A percentile compares a stretch with the other conserved stretches of the same genome.
Evolutionary conservation across 148 eudicot species (phyloP).

Genomic region (Diospyros lotus): DNA sequence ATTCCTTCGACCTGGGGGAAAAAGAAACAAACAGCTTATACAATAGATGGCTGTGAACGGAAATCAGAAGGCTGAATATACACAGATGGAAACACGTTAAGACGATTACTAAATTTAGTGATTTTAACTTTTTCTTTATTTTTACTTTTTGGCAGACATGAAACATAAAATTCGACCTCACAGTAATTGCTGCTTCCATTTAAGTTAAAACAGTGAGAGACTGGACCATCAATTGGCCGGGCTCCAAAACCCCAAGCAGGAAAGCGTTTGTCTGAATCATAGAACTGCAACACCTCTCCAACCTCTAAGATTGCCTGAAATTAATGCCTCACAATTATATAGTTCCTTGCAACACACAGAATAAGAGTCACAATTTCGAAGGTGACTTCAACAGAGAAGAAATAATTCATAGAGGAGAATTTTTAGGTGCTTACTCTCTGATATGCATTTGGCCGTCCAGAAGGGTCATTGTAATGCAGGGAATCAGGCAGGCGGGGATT

Average conservation of each 20-base stretch:
- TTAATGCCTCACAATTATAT: conserved; percentile 16
- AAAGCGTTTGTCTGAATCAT: conserved; percentile 88
- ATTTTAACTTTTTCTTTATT: too few relatives aligned
- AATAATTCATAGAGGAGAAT: conserved; percentile 13
- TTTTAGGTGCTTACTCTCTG: conserved; percentile 62
- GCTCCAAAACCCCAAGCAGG: conserved; percentile 99
- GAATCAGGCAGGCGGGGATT: conserved; percentile 99
- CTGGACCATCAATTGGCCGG: conserved; percentile 97
- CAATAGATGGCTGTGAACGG: neutral
- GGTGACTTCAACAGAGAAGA: neutral
- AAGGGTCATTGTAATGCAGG: conserved; percentile 91
- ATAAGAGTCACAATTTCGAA: conserved; percentile 17
- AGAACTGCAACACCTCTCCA: conserved; percentile 90
- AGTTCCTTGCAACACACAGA: neutral
- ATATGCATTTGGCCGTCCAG: conserved; percentile 98
- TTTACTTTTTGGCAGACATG: neutral
- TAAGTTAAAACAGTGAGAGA: conserved; percentile 96
- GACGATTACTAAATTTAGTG: neutral
- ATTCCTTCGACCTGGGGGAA: conserved; percentile 84
- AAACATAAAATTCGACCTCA: conserved; percentile 48
- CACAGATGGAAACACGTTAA: conserved; percentile 5
- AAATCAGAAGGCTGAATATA: neutral
- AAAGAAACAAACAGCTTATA: conserved; percentile 14
- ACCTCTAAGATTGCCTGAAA: conserved; percentile 81
- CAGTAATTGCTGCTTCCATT: conserved; percentile 92